These are phyloP conservation scores for Quambalaria eucalypti DNA, from an alignment of 1,284 basidiomycete genomes.

Conservation along the genomic window DNA sequence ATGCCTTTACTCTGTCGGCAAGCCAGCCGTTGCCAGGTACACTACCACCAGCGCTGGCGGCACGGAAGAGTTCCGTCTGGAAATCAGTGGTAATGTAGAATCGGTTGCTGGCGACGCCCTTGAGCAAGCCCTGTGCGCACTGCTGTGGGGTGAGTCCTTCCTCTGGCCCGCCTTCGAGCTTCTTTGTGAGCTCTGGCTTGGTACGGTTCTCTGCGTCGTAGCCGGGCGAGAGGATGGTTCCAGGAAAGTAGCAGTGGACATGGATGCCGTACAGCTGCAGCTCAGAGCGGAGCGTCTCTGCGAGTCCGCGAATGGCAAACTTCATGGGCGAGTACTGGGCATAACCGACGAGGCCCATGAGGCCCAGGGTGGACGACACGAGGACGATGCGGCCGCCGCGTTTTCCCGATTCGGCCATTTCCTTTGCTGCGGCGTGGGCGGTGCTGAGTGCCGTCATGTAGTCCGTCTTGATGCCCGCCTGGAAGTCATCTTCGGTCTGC, in stretches of 20 bases:
- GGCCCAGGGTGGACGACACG: slow-evolving; percentile 69
- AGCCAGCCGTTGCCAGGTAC: slow-evolving; percentile 28
- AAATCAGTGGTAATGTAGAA: slow-evolving; percentile 42
- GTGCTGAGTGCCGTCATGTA: slow-evolving; percentile 61
- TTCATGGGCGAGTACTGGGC: slow-evolving; percentile 79
- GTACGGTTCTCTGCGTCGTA: slow-evolving; percentile 68
- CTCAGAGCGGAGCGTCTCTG: slow-evolving; percentile 75
- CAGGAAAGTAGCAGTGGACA: slow-evolving; percentile 78
- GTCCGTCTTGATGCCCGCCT: slow-evolving; percentile 50
- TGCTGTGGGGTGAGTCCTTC: slow-evolving; percentile 58
- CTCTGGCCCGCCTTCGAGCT: slow-evolving; percentile 69
- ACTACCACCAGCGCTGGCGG: slow-evolving; percentile 20
- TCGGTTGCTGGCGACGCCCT: slow-evolving; percentile 46
- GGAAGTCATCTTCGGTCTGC: slow-evolving; percentile 56
- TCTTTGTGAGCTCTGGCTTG: slow-evolving; percentile 69
- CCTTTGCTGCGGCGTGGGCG: slow-evolving; percentile 62
- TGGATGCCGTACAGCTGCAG: slow-evolving; percentile 67
- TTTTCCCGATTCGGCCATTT: slow-evolving; percentile 59
- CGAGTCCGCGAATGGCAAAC: slow-evolving; percentile 76
- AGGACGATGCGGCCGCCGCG: slow-evolving; percentile 66
- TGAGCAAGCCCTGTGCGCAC: slow-evolving; percentile 59
- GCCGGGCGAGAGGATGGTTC: slow-evolving; percentile 74
- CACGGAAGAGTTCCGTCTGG: slow-evolving; percentile 32
- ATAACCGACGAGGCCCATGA: slow-evolving; percentile 75
- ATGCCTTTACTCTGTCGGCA: slow-evolving; percentile 17